Percentiles rank a stretch among this genome's conserved stretches.
phyloP scores from a whole-genome alignment of 331 rosid genomes.

The Erythrophleum ivorense region DNA sequence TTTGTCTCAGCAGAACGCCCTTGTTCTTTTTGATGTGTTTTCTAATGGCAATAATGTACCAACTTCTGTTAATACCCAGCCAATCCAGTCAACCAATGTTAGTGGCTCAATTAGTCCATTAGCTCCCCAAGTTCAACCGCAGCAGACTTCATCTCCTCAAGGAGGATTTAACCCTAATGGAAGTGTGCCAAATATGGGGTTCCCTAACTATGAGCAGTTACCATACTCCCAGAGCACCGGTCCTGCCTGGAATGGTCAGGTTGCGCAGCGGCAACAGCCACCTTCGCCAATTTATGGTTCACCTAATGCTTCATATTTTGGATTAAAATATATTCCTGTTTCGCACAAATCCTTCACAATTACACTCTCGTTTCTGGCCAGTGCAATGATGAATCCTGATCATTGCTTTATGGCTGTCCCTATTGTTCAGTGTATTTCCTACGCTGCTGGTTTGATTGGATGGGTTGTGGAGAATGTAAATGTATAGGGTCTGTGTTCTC shows the following conservation, averaged over 20 bases:
- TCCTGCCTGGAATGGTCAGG: conserved; percentile 84
- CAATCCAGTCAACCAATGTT: conserved; percentile 48
- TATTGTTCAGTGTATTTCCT: conserved; percentile 30
- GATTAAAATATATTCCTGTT: conserved; percentile 24
- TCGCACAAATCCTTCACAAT: conserved; percentile 40
- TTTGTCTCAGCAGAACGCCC: conserved; percentile 76
- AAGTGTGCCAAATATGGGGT: conserved; percentile 61
- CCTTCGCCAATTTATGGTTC: conserved; percentile 75
- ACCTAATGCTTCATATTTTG: conserved; percentile 38
- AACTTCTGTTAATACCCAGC: conserved; percentile 53
- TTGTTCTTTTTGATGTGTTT: conserved; percentile 86
- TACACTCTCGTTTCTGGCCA: conserved; percentile 36
- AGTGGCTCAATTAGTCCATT: conserved; percentile 53
- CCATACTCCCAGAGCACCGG: conserved; percentile 59
- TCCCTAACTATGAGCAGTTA: conserved; percentile 72
- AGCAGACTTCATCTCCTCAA: conserved; percentile 62
- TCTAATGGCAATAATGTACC: conserved; percentile 58
- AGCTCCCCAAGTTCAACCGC: conserved; percentile 66
- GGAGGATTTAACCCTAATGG: conserved; percentile 71
- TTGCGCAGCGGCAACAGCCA: conserved; percentile 71
- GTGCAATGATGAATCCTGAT: conserved; percentile 23
- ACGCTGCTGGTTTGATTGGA: conserved; percentile 32
- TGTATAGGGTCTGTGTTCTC: conserved; percentile 34
- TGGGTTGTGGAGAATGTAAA: conserved; percentile 29
- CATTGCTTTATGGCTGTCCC: conserved; percentile 21